Evolutionary conservation across 1,139 yeast genomes (phyloP).

Genomic region (Zygotorulaspora mrakii): DNA sequence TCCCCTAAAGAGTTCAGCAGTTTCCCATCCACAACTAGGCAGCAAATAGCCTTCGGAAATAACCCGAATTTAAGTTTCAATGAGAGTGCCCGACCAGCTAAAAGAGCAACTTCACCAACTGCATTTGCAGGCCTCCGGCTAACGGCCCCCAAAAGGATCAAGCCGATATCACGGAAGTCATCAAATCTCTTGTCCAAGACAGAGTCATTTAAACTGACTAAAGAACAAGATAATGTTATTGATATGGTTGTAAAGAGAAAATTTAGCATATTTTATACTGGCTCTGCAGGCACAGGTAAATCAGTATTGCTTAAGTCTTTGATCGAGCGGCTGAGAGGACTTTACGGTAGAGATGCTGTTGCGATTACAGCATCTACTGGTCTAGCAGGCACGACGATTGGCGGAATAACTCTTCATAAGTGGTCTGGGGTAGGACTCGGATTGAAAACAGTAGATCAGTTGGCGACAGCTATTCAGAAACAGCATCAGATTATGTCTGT

Average conservation of each 20-base stretch:
- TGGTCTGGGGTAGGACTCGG: slow-evolving; percentile 81
- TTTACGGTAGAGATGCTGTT: slow-evolving; percentile 47
- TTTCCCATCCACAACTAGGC: slow-evolving; percentile 13
- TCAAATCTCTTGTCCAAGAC: slow-evolving; percentile 5
- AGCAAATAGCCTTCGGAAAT: slow-evolving; percentile 21
- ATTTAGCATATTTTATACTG: slow-evolving; percentile 64
- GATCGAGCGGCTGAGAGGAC: slow-evolving; percentile 44
- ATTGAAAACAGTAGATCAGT: slow-evolving; percentile 42
- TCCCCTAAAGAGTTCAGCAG: slow-evolving; percentile 9
- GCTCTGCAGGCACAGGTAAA: slow-evolving; percentile 84
- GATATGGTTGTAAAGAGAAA: slow-evolving; percentile 48
- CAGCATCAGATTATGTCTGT: slow-evolving; percentile 45
- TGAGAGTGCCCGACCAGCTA: slow-evolving; percentile 10
- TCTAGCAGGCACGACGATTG: slow-evolving; percentile 82
- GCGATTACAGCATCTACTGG: slow-evolving; percentile 93
- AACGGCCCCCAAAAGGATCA: slow-evolving; percentile 22
- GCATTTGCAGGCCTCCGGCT: slow-evolving; percentile 23
- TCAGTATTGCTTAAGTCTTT: slow-evolving; percentile 66
- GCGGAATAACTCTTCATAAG: slow-evolving; percentile 76
- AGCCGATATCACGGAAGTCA: slow-evolving; percentile 15
- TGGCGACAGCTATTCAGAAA: slow-evolving; percentile 47
- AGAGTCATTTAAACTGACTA: slow-evolving; percentile 28
- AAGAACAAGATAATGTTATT: slow-evolving; percentile 56
- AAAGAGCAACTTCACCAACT: slow-evolving; percentile 17
- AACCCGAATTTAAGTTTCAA: slow-evolving; percentile 5